Evolutionary conservation across 192 early-diverging fungal genomes (phyloP).

Genomic region (Backusella sp.): DNA sequence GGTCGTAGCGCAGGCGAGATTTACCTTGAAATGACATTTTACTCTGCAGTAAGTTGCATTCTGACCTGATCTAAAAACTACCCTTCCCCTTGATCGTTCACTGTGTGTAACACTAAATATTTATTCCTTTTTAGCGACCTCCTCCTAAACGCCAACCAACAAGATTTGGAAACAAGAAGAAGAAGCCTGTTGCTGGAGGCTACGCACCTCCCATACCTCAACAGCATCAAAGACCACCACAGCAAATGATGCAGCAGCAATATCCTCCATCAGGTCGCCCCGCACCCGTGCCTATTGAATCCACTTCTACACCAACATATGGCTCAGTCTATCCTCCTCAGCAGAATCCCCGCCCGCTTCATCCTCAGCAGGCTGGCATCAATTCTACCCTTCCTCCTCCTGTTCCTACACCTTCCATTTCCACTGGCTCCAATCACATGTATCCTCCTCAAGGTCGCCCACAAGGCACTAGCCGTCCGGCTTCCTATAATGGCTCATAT

Average conservation of each 20-base stretch:
- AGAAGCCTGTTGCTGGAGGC: not conserved
- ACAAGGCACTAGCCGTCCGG: conserved; percentile 13
- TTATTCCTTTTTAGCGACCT: conserved; percentile 9
- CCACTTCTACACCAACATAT: not conserved
- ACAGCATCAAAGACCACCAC: not conserved
- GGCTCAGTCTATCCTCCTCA: not conserved
- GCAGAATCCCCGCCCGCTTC: not conserved
- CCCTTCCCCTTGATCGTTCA: not conserved
- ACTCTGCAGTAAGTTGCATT: conserved; percentile 43
- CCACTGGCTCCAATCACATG: conserved; percentile 6
- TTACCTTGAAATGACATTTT: conserved; percentile 55
- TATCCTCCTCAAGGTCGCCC: conserved; percentile 10
- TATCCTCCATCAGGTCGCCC: not conserved
- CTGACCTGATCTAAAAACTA: not conserved
- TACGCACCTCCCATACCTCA: not conserved
- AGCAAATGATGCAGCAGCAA: not conserved
- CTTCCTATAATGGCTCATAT: conserved; percentile 16
- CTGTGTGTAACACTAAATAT: not conserved
- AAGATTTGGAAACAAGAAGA: conserved; percentile 16
- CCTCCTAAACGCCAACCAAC: conserved; percentile 31
- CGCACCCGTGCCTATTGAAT: conserved; percentile 1
- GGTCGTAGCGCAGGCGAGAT: conserved; percentile 45
- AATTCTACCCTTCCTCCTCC: not conserved
- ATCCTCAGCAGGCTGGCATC: not conserved
- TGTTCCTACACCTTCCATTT: conserved; percentile 8